Conservation (phyloP, 1,139 yeast species). For the Pneumocystis wakefieldiae region DNA sequence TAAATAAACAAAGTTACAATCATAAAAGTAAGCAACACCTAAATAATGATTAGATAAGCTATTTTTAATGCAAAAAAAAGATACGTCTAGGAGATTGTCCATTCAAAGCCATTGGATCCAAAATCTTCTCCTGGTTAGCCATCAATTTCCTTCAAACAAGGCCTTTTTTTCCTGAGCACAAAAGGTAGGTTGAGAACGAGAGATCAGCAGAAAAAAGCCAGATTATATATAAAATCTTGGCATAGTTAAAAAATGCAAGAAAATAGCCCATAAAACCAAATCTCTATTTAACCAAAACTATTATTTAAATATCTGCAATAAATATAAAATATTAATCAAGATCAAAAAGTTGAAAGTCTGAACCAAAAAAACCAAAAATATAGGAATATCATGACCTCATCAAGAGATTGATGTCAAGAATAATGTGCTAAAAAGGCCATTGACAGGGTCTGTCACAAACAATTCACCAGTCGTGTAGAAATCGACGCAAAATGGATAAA, state of each 20-base stretch:
- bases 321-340: not conserved
- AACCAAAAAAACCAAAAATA: not conserved
- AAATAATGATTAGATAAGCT: not conserved
- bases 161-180: not conserved
- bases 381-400: not conserved
- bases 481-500: too few species aligned
- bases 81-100: slow-evolving; percentile 2
- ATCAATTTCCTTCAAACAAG: not conserved
- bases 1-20: slow-evolving; percentile 11
- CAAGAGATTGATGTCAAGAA: too few species aligned
- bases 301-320: not conserved
- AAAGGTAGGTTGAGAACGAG: not conserved
- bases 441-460: too few species aligned
- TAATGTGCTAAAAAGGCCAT: too few species aligned
- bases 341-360: not conserved
- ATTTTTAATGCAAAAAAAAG: not conserved
- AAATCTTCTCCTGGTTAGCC: not conserved
- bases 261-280: not conserved
- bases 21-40: slow-evolving; percentile 17
- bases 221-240: not conserved
- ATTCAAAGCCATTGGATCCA: slow-evolving; percentile 8
- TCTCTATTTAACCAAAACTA: not conserved
- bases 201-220: not conserved
- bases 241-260: not conserved
- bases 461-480: too few species aligned